Base-by-base conservation (phyloP, 495 filamentous ascomycete species). In the Penicillium cataractarum region DNA sequence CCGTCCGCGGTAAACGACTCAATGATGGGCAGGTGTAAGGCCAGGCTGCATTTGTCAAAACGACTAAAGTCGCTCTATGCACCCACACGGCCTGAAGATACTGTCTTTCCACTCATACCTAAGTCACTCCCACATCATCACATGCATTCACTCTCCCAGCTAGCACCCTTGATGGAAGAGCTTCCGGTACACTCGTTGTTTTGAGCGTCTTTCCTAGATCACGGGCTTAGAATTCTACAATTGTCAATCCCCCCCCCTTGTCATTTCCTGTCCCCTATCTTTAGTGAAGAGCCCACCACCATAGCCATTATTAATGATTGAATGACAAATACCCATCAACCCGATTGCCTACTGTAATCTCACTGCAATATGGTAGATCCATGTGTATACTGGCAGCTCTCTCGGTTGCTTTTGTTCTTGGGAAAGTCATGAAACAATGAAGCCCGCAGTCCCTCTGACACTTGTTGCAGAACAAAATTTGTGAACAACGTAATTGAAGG, bases 1-100 rank as follows among this genome's bases (percentile, higher is more conserved):
- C 86, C 9, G 56, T 73, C 31, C 61, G 72, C 21, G 78, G 78
- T 13, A 65, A 67, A 42, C 71, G 67, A 10, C 53, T 64, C 8
- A 32, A 54, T 24, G 61, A 69, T 32, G 57, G 39, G 56, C 26
- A 60, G 15, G 33, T 57, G 13, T 58, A 55, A 35, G 24, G 54
- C 21, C 6, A 27, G 24, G 29, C 21, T 15, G 4, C 4, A 10
- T 10, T 21, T 9, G 12, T 6, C 12, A 33, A 26, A 3, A 55
- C n/a, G 33, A 21, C 12, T 6, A 22, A 6, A 13, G 24, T 27
- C 4, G 2, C 24, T 12, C 22, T 7, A 12, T 12, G 24, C 27
- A 21, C 24, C 15, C 15, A 15, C 24, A 17, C 1, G 46, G 13
- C 24, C 46, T n/a, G 46, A n/a, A 4, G 15, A 39, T 29, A 15